Base-by-base conservation (phyloP, 495 filamentous ascomycete species). In the Penicillium macrosclerotiorum region DNA sequence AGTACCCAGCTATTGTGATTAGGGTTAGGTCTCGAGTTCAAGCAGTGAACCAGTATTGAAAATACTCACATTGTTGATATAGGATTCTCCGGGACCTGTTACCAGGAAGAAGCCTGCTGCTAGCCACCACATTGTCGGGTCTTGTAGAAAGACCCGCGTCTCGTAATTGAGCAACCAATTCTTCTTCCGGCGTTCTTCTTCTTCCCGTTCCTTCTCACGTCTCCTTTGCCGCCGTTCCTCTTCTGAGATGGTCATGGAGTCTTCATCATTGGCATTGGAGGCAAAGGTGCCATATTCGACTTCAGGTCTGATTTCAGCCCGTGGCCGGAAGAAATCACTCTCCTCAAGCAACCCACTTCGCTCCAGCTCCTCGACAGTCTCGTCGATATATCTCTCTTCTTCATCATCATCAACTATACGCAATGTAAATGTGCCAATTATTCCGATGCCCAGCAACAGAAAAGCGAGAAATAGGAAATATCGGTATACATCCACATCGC, bases 71-170 rank as follows among this genome's bases (percentile, higher is more conserved):
- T 98, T 98, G 69, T 97, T 98, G 57, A 96, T 90, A 66, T 96
- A 98, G 7, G 90, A 85, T 72, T 98, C 93, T 14, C 92, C 91
- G 0, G 93, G 91, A 3, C 93, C 93, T 38, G 87, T 89, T 48
- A 94, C 88, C 51, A 96, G 76, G 77, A 96, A 95, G 70, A 98
- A 94, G 17, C 92, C 93, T 2, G 83, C 63, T 0, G 90, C 88
- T 45, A 98, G 81, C 69, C 78, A 87, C 93, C 93, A 97, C 92
- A 97, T 96, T 8, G 89, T 94, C 45, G 78, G 82, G 51, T 98
- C 93, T 29, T 75, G 72, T 22, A 98, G 76, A 63, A 96, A 98
- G 5, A 79, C 69, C 3, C 81, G 74, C 2, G 92, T 96, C 52
- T 93, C 92, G 25, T 85, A 83, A 51, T 96, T 96, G 37, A 96